Evolutionary conservation across 225 moss, liverwort and hornwort species (phyloP).

Genomic region (Thuidium tamariscinum): DNA sequence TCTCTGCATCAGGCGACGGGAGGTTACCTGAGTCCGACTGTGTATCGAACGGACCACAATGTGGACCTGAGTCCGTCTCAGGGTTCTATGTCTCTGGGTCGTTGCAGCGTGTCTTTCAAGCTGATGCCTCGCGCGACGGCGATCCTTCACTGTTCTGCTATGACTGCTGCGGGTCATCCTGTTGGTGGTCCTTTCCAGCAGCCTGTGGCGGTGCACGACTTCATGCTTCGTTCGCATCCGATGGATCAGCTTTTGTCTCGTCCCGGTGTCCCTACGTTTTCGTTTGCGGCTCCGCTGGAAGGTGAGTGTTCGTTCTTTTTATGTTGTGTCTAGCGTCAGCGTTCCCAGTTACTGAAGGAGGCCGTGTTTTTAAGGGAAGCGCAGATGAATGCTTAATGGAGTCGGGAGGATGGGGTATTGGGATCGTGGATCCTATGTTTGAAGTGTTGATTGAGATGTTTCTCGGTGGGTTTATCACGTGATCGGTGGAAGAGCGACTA

Average conservation of each 20-base stretch:
- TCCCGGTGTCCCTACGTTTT: constrained; percentile 55
- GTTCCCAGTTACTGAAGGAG: neutral
- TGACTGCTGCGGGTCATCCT: constrained; percentile 73
- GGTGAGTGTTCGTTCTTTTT: constrained; percentile 18
- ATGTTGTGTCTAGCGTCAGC: neutral
- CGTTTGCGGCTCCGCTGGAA: constrained; percentile 64
- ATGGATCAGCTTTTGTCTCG: constrained; percentile 93
- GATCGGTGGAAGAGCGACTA: neutral
- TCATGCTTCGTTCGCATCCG: constrained; percentile 89
- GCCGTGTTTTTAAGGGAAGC: accelerated
- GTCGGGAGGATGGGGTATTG: neutral
- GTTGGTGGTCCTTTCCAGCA: constrained; percentile 72
- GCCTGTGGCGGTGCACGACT: constrained; percentile 75
- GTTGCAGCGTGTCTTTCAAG: constrained; percentile 83
- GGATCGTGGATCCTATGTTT: neutral
- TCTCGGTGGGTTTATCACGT: neutral
- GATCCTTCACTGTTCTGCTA: constrained; percentile 85
- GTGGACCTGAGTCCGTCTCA: constrained; percentile 37
- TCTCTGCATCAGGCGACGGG: constrained; percentile 80
- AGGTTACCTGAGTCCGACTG: constrained; percentile 70
- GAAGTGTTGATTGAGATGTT: neutral
- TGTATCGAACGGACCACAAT: constrained; percentile 67
- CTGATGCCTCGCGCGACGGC: constrained; percentile 83
- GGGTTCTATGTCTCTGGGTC: constrained; percentile 46
- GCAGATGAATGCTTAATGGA: neutral